phyloP scores from a whole-genome alignment of 805 yeast species.

The Lipomyces kockii region DNA sequence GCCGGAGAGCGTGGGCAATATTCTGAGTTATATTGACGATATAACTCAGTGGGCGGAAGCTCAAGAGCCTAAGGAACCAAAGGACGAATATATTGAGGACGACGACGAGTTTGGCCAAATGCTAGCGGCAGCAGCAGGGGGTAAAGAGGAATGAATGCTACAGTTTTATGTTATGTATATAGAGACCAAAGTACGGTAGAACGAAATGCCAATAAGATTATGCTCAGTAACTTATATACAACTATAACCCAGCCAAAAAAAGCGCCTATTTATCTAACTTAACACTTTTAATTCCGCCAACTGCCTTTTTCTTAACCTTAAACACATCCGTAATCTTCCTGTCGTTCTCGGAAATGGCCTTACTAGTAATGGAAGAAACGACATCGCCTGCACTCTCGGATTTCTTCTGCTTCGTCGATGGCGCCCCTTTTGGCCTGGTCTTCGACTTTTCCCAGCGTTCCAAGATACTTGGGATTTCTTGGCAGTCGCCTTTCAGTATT shows the following conservation, averaged over 20 bases:
- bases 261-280: neutral
- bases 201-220: neutral
- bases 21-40: slow-evolving; percentile 91
- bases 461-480: slow-evolving; percentile 51
- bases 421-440: neutral
- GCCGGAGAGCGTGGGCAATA: slow-evolving; percentile 76
- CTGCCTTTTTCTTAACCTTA: slow-evolving; percentile 10
- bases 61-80: slow-evolving; percentile 96
- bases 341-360: neutral
- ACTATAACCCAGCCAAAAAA: neutral
- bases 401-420: neutral
- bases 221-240: neutral
- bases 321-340: slow-evolving; percentile 25
- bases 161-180: neutral
- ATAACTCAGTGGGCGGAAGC: slow-evolving; percentile 97
- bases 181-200: neutral
- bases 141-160: neutral
- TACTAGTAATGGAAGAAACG: neutral
- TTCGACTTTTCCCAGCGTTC: slow-evolving; percentile 7
- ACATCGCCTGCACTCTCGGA: neutral
- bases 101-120: slow-evolving; percentile 48
- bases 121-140: neutral
- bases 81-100: slow-evolving; percentile 64
- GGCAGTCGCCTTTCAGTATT: slow-evolving; percentile 69
- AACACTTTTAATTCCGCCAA: neutral